Conservation (phyloP, 2,329 filamentous ascomycete species). For the Pseudogymnoascus sp. region DNA sequence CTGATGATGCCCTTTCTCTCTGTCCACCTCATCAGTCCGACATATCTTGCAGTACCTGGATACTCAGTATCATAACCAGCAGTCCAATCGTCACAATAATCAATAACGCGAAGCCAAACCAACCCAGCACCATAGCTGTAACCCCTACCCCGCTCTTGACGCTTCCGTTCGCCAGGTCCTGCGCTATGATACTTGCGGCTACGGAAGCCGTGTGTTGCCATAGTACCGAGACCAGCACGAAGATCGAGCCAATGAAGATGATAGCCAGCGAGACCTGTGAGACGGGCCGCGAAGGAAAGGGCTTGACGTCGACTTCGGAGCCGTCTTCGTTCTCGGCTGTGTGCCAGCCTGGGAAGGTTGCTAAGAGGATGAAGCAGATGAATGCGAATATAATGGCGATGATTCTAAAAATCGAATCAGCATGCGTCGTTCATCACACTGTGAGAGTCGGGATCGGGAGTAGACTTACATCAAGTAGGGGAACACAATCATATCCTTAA, state of each 20-base stretch:
- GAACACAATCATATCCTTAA: conserved; percentile 98
- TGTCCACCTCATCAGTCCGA: conserved; percentile 29
- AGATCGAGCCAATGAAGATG: conserved; percentile 71
- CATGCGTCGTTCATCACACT: not conserved
- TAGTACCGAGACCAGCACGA: conserved; percentile 65
- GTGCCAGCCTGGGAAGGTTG: conserved; percentile 96
- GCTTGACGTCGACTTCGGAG: conserved; percentile 83
- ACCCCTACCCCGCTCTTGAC: conserved; percentile 85
- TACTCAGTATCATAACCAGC: conserved; percentile 93
- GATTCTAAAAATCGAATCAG: conserved; percentile 53
- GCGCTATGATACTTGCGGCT: conserved; percentile 84
- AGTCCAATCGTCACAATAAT: conserved; percentile 94
- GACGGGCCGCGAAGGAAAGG: conserved; percentile 85
- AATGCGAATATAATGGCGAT: conserved; percentile 97
- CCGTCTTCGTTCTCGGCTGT: conserved; percentile 76
- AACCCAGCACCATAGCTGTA: conserved; percentile 91
- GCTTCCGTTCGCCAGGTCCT: conserved; percentile 85
- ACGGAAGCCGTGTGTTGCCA: conserved; percentile 97
- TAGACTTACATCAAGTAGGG: conserved; percentile 79
- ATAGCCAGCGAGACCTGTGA: conserved; percentile 89
- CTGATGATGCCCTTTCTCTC: not conserved
- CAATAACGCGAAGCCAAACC: conserved; percentile 90
- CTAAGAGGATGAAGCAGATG: conserved; percentile 86
- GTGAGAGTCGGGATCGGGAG: not conserved
- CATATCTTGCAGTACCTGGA: conserved; percentile 54